Base-by-base conservation (phyloP, 1,284 basidiomycete genomes). In the Sphaerobolus stellatus region DNA sequence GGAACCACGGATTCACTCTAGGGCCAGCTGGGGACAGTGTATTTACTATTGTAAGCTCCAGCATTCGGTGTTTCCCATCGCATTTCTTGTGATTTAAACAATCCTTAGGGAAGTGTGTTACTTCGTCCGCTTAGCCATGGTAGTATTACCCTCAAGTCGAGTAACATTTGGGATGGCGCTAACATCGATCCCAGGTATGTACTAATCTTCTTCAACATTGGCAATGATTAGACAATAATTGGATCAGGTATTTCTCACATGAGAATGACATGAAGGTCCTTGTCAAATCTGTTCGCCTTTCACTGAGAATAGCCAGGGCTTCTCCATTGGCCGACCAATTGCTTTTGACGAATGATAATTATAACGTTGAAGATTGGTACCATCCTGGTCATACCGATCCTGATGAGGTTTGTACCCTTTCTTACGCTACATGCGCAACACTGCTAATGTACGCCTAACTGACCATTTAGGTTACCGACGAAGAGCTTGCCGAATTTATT, bases 161-260 rank as follows among this genome's bases (percentile, higher is more conserved):
- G 59, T 4, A 69, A 68, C 47, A 65, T 70, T 0, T 71, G 64
- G 43, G 75, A 75, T 33, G 58, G 68, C 3, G 76, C 78, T 0
- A 33, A 69, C 8, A 75, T 79, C 55, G 70, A 78, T 56, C 71
- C 74, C 27, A 70, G 73, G 66, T 69, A 60, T 28, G 71, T 66
- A n/a, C 2, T 18, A 24, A 5, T 27, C 25, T 18, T 24, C 53
- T 48, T 24, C 5, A 20, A 28, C 24, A 52, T 56, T 28, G 22
- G 40, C 11, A 47, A 44, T 24, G 31, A 4, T 50, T 27, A 3
- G 29, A 58, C 54, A 58, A 58, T 47, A 56, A 58, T 27, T 52
- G 50, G 27, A 24, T 4, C 45, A 66, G 63, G 40, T 66, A 65
- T 54, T 59, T 67, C 46, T 38, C 57, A 9, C 43, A 63, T 27